Conservation (phyloP, 1,284 basidiomycete genomes). For the Golubevia sp. region DNA sequence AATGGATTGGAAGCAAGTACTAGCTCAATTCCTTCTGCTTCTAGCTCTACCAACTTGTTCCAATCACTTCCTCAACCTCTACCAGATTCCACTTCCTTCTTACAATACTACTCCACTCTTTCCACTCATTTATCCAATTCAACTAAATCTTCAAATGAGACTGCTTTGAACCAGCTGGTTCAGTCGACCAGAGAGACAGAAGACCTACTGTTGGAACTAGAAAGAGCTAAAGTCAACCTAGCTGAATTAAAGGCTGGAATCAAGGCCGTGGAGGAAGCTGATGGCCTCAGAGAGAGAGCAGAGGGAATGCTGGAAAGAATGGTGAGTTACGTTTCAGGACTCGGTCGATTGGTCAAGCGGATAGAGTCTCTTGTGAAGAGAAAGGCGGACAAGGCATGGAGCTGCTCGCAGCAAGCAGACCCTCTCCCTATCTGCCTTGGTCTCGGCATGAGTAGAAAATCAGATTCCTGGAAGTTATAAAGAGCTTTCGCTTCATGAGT, state of each 20-base stretch:
- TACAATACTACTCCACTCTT: conserved; percentile 34
- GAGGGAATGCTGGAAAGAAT: conserved; percentile 14
- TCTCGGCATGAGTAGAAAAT: too few relatives aligned
- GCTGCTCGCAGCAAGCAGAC: too few relatives aligned
- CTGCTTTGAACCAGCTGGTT: conserved; percentile 21
- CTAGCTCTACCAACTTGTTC: conserved; percentile 5
- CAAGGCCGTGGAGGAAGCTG: conserved; percentile 41
- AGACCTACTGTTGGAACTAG: conserved; percentile 28
- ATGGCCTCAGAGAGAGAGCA: conserved; percentile 45
- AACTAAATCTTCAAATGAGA: conserved; percentile 27
- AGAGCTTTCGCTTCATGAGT: too few relatives aligned
- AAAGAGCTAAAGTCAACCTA: conserved; percentile 35
- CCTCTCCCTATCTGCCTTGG: too few relatives aligned
- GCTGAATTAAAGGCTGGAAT: conserved; percentile 42
- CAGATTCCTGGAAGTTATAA: too few relatives aligned
- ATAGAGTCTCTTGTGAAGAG: too few relatives aligned
- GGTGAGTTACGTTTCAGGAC: too few relatives aligned
- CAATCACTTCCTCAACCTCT: conserved; percentile 24
- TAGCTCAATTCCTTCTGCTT: not conserved
- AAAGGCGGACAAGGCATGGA: too few relatives aligned
- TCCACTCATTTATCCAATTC: conserved; percentile 28
- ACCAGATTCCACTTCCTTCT: conserved; percentile 27
- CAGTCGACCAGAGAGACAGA: conserved; percentile 25
- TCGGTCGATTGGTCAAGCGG: too few relatives aligned
- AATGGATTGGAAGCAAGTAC: too few relatives aligned